Evolutionary conservation across 345 rosid genomes (phyloP), one percentile per base, ranked within the genome.

Genomic region (Eutrema heterophyllum): DNA sequence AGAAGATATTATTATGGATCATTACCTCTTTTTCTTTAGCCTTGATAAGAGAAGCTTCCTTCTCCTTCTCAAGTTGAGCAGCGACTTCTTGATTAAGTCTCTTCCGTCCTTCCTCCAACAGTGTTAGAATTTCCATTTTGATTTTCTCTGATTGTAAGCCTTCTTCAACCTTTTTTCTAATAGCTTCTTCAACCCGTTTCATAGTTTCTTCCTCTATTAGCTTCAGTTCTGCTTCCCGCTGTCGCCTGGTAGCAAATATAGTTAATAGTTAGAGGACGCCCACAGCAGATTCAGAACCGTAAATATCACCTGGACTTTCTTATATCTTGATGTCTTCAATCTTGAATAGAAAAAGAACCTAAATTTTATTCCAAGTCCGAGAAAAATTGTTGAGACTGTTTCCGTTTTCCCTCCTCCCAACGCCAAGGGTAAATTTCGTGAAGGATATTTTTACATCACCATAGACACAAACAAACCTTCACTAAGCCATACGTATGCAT

Each of bases 201-300:
- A 83, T 77, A 64, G 98, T 95, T 81, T 95, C 99, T 81, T 95
- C 99, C 84, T 90, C 94, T 48, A 95, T 83, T 36, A 95, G 84
- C 77, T 90, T 92, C 64, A 87, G 46, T 77, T 95, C 99, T 7
- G 96, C 98, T 81, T 95, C 97, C 67, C 61, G 68, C 63, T 95
- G 99, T 62, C 90, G 91, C 98, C 99, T 95, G 90, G 36, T 68
- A 82, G 59, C 15, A 58, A 30, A 84, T 78, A 80, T 13, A 81
- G 82, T 72, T 79, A 74, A 70, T 70, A 44, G 67, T 69, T 78
- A 84, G 81, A 58, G 46, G 66, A 78, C 53, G 72, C 70, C 13
- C 54, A 55, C 32, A 64, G 3, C 30, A 32, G 51, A 67, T 13
- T 29, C 39, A 51, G 71, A 64, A 36, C 51, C 45, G 32, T 52